Conservation (phyloP, 345 rosid species). For the Gossypium arboreum region DNA sequence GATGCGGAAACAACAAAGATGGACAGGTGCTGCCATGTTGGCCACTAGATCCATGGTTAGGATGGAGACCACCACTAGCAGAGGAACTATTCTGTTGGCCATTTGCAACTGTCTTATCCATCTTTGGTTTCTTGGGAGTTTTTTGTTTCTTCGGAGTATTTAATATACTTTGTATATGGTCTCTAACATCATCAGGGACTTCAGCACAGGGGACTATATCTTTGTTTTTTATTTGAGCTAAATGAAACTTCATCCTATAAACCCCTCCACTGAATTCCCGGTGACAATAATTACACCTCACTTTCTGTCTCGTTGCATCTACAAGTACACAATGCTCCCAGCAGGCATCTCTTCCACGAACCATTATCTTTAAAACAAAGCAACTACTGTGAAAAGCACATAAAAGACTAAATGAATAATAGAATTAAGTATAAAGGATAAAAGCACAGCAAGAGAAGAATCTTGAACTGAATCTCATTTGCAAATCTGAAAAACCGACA, state of each 20-base stretch:
- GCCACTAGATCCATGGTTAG: conserved; percentile 41
- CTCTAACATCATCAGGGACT: conserved; percentile 44
- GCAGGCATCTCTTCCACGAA: conserved; percentile 64
- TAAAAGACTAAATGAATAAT: neutral
- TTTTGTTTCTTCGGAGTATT: conserved; percentile 47
- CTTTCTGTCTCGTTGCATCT: conserved; percentile 56
- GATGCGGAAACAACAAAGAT: conserved; percentile 34
- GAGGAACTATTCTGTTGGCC: conserved; percentile 48
- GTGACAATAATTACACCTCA: conserved; percentile 54
- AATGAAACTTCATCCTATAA: conserved; percentile 66
- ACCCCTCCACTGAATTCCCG: conserved; percentile 65
- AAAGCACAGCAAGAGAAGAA: neutral
- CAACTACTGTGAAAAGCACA: neutral
- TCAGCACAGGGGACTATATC: conserved; percentile 43
- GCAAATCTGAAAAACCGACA: neutral
- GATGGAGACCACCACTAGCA: conserved; percentile 40
- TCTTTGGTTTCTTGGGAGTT: conserved; percentile 38
- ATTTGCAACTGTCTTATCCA: conserved; percentile 29
- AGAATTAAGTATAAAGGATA: neutral
- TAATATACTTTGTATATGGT: conserved; percentile 39
- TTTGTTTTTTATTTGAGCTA: conserved; percentile 42
- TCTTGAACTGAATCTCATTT: neutral
- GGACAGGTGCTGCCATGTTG: conserved; percentile 46
- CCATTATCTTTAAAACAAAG: conserved; percentile 35
- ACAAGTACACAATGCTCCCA: conserved; percentile 67